phyloP scores from a whole-genome alignment of 495 filamentous ascomycete species.

The Viridothelium virens region DNA sequence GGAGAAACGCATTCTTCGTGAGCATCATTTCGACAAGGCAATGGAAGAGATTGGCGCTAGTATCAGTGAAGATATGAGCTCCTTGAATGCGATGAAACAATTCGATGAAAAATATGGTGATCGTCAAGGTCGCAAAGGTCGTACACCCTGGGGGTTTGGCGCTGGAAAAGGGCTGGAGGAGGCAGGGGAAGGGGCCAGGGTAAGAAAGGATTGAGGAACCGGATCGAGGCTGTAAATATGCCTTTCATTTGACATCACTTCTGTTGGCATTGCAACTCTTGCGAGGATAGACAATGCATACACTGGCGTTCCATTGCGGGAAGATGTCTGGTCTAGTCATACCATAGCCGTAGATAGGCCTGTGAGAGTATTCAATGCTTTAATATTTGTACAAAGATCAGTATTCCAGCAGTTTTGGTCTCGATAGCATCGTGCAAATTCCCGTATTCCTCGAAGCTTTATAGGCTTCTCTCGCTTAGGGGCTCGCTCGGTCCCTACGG shows the following conservation, averaged over 20 bases:
- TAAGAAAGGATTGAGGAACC: neutral
- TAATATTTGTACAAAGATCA: too few species aligned
- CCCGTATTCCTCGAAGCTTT: too few species aligned
- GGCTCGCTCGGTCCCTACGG: too few species aligned
- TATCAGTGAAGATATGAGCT: conserved; percentile 91
- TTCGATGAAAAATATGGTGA: conserved; percentile 97
- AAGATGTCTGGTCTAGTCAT: too few species aligned
- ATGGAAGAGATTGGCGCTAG: conserved; percentile 86
- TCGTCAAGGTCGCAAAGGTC: conserved; percentile 46
- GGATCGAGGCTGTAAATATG: neutral
- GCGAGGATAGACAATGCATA: neutral
- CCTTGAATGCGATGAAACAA: conserved; percentile 74
- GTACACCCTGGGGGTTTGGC: neutral
- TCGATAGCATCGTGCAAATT: too few species aligned
- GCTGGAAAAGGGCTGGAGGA: neutral
- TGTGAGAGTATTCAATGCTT: too few species aligned
- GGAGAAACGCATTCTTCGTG: conserved; percentile 55
- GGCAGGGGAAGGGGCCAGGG: neutral
- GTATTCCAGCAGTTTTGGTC: too few species aligned
- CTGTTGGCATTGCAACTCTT: neutral
- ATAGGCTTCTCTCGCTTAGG: too few species aligned
- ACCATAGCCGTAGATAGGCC: too few species aligned
- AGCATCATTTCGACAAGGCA: conserved; percentile 72
- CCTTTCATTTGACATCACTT: neutral
- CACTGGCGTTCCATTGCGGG: too few species aligned